phyloP scores from a whole-genome alignment of 129 eudicot species.

The Silybum marianum region DNA sequence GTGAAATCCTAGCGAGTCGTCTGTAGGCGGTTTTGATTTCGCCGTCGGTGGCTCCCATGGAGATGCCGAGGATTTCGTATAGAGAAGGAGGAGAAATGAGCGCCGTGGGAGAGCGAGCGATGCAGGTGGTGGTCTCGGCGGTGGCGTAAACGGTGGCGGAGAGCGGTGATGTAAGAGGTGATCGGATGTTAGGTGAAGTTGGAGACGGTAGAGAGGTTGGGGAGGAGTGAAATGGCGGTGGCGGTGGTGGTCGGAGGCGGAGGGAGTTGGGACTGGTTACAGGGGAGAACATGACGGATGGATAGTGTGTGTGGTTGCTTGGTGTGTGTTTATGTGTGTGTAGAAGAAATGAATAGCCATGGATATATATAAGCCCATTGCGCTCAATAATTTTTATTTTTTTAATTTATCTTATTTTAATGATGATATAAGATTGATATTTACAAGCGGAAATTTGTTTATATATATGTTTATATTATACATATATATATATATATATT shows the following conservation, averaged over 20 bases:
- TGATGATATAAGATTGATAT: not conserved
- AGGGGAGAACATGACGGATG: conserved; percentile 27
- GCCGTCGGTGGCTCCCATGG: conserved; percentile 33
- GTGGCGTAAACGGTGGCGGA: conserved; percentile 41
- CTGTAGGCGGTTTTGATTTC: conserved; percentile 64
- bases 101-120: conserved; percentile 12
- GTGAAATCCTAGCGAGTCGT: conserved; percentile 39
- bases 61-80: conserved; percentile 48
- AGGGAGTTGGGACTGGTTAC: conserved; percentile 28
- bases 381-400: not conserved
- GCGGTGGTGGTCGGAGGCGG: conserved; percentile 36
- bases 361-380: conserved; percentile 31
- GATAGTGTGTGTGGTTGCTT: conserved; percentile 3
- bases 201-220: conserved; percentile 13
- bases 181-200: conserved; percentile 29
- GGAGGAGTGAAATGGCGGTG: conserved; percentile 18
- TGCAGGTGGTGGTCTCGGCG: conserved; percentile 27
- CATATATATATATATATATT: no score
- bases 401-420: not conserved
- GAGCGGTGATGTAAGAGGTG: conserved; percentile 32
- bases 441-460: not conserved
- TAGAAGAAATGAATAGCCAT: conserved; percentile 15
- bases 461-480: no score
- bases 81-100: conserved; percentile 43
- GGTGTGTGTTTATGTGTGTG: conserved; percentile 1